Evolutionary conservation across 345 rosid genomes (phyloP).

Genomic region (Cochlearia excelsa): DNA sequence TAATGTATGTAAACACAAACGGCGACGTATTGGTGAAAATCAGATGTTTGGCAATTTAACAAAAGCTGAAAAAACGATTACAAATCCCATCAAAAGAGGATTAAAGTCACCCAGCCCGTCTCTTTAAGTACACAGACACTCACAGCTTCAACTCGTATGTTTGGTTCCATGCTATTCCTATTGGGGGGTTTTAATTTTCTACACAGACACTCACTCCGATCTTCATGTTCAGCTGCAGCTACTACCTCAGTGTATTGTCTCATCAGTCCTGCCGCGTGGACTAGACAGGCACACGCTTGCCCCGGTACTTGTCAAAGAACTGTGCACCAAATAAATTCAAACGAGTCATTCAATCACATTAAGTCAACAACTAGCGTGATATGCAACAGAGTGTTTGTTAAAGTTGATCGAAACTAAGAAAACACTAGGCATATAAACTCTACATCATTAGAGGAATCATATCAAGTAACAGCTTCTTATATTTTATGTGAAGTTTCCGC

Average conservation of each 20-base stretch:
- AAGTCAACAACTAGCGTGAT: background rate
- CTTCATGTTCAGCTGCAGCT: slow-evolving; percentile 10
- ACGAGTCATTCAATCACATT: slow-evolving; percentile 1
- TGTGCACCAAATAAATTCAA: slow-evolving; percentile 15
- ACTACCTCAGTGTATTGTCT: slow-evolving; percentile 16
- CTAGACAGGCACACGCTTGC: slow-evolving; percentile 39
- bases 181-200: slow-evolving; percentile 19
- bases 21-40: background rate
- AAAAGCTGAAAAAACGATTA: slow-evolving; percentile 18
- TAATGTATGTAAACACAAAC: slow-evolving; percentile 1
- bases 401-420: slow-evolving; percentile 6
- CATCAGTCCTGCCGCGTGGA: background rate
- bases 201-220: background rate
- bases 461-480: background rate
- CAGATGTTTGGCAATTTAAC: background rate
- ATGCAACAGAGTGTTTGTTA: background rate
- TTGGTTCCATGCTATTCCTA: slow-evolving; percentile 24
- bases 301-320: slow-evolving; percentile 44
- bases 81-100: slow-evolving; percentile 18
- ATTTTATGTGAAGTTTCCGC: background rate
- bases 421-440: background rate
- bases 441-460: background rate
- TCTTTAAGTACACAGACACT: slow-evolving; percentile 20
- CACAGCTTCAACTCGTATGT: slow-evolving; percentile 25
- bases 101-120: slow-evolving; percentile 16